Evolutionary conservation across 805 yeast genomes (phyloP), one percentile per base, ranked within the genome.

Genomic region (Debaryomyces tyrocola): DNA sequence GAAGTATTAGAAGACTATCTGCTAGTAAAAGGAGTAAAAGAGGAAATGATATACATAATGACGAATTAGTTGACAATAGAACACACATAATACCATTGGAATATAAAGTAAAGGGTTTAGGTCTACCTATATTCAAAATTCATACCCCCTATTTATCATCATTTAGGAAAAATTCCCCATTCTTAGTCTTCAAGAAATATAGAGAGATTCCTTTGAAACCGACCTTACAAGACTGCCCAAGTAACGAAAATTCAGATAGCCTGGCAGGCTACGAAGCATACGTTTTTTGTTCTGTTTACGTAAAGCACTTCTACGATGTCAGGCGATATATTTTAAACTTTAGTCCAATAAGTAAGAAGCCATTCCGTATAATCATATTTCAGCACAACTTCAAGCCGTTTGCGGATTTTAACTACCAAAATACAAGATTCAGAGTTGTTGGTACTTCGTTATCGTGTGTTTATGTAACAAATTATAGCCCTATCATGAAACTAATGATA

Each of bases 121-220:
- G 75, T 0, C 52, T 70, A 36, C 77, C 77, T 0, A 45, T 72
- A 8, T 59, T 72, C 49, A 70, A 64, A 50, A 47, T 70, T 11
- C 53, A 55, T 20, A 61, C 62, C 1, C 76, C 77, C 2, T 69
- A 69, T 54, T 53, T 71, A 63, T 58, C 73, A 6, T 48, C 58
- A 5, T 61, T 72, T 43, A 58, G 73, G 12, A 66, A 67, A 41
- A 63, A 59, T 41, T 52, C 65, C 1, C 75, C 77, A 3, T 64
- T 54, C 41, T 57, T 70, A 51, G 45, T 65, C 7, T 65, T 73
- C 47, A 62, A 62, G 37, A 54, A 56, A 39, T 70, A 53, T 48
- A 44, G 55, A 18, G 76, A 72, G 44, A 47, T 53, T 6, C 71
- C 74, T 2, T 42, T 48, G 8, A 49, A 49, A 14, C 67, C 68